Conservation (phyloP, 2,329 filamentous ascomycete genomes). For the Pezicula carpinea region DNA sequence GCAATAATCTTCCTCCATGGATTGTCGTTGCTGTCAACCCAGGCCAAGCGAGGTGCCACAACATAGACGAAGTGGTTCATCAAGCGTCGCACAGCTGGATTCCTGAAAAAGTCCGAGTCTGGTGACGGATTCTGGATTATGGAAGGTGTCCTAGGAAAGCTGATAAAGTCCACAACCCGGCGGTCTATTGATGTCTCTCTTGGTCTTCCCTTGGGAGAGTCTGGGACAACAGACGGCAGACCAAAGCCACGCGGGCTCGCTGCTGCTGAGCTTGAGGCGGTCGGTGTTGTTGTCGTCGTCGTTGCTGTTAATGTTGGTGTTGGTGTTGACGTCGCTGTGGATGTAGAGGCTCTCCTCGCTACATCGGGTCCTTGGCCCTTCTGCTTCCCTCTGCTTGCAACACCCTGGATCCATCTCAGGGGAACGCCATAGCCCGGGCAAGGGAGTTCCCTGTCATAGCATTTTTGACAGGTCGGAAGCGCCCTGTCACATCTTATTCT, state of each 20-base stretch:
- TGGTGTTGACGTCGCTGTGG: no score
- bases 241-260: no score
- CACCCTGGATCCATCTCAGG: conserved; percentile 31
- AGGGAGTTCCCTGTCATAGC: conserved; percentile 26
- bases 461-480: conserved; percentile 32
- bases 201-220: not conserved
- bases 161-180: no score
- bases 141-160: not conserved
- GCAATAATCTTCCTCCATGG: conserved; percentile 3
- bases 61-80: conserved; percentile 3
- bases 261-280: no score
- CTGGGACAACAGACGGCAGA: no score
- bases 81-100: not conserved
- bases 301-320: not conserved
- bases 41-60: not conserved
- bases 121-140: not conserved
- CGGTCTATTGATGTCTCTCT: not conserved
- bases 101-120: not conserved
- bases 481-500: conserved; percentile 32
- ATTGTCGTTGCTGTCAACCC: conserved; percentile 7
- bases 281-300: not conserved
- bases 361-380: not conserved
- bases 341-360: not conserved
- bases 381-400: conserved; percentile 14
- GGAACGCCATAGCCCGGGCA: conserved; percentile 31